These are phyloP conservation scores for Leccinum subgranulosum DNA, from an alignment of 768 basidiomycete genomes.

Conservation along the genomic window DNA sequence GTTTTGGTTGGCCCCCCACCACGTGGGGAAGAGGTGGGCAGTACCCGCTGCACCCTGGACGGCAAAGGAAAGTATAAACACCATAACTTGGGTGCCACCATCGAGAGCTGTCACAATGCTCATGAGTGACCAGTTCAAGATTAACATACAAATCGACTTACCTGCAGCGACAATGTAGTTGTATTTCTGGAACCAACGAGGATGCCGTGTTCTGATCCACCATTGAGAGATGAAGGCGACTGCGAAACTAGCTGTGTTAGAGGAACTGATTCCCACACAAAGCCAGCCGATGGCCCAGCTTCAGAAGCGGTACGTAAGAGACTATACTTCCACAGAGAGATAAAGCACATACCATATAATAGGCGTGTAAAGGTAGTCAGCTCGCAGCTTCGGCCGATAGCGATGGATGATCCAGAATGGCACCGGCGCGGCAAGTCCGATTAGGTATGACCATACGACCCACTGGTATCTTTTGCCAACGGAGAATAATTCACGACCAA, in stretches of 20 bases:
- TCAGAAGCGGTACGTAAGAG: slow-evolving; percentile 2
- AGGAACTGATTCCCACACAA: slow-evolving; percentile 27
- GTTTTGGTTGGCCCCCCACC: slow-evolving; percentile 60
- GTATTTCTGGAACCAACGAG: slow-evolving; percentile 37
- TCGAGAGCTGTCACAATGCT: slow-evolving; percentile 29
- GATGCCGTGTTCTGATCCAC: slow-evolving; percentile 35
- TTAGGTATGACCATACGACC: slow-evolving; percentile 36
- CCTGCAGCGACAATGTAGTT: slow-evolving; percentile 44
- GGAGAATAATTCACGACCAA: slow-evolving; percentile 34
- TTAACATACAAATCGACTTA: background rate
- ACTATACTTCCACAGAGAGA: background rate
- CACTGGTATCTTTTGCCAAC: slow-evolving; percentile 33
- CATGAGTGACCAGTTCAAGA: background rate
- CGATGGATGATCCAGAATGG: slow-evolving; percentile 41
- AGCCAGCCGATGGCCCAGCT: slow-evolving; percentile 21
- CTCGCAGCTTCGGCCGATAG: slow-evolving; percentile 30
- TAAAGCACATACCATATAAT: slow-evolving; percentile 22
- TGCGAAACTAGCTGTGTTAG: slow-evolving; percentile 7
- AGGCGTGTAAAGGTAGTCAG: slow-evolving; percentile 31
- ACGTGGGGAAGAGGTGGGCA: slow-evolving; percentile 48
- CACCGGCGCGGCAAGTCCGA: slow-evolving; percentile 34
- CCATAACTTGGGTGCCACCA: slow-evolving; percentile 47
- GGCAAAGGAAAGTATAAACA: slow-evolving; percentile 50
- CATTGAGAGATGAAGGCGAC: slow-evolving; percentile 35
- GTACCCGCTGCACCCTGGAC: slow-evolving; percentile 50